Evolutionary conservation across 2,329 filamentous ascomycete species (phyloP).

Genomic region (Ploettnerulaceae sp.): DNA sequence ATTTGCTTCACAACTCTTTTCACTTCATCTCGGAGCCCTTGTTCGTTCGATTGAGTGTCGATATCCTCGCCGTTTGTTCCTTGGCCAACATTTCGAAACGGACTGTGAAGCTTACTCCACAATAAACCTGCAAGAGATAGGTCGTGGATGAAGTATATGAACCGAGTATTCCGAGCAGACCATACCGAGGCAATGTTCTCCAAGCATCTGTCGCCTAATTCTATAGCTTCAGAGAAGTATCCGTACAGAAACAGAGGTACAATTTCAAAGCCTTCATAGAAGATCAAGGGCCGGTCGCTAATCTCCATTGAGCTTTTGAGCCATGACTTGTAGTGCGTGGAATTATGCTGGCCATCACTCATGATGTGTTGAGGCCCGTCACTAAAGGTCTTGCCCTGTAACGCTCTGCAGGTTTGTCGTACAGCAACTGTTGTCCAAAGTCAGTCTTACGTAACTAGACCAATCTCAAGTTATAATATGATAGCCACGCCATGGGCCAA

Average conservation of each 20-base stretch:
- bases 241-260: slow-evolving; percentile 59
- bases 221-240: slow-evolving; percentile 54
- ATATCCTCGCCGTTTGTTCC: slow-evolving; percentile 31
- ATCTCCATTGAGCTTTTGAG: slow-evolving; percentile 45
- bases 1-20: slow-evolving; percentile 50
- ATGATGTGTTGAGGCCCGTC: slow-evolving; percentile 49
- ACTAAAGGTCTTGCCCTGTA: slow-evolving; percentile 67
- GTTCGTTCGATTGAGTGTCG: slow-evolving; percentile 29
- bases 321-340: slow-evolving; percentile 55
- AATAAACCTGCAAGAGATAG: slow-evolving; percentile 50
- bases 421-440: slow-evolving; percentile 41
- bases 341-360: slow-evolving; percentile 62
- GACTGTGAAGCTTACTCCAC: slow-evolving; percentile 31
- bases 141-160: slow-evolving; percentile 56
- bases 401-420: slow-evolving; percentile 60
- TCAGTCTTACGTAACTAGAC: too few species aligned
- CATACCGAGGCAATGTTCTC: slow-evolving; percentile 48
- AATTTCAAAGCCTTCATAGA: slow-evolving; percentile 65
- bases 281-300: slow-evolving; percentile 57
- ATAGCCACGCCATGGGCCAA: too few species aligned
- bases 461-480: too few species aligned
- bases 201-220: slow-evolving; percentile 49
- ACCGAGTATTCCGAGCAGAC: slow-evolving; percentile 54
- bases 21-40: slow-evolving; percentile 41
- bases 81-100: slow-evolving; percentile 18